Evolutionary conservation across 176 grass and related monocot genomes (phyloP), one percentile per base, ranked within the genome.

Genomic region (Eragrostis curvula): DNA sequence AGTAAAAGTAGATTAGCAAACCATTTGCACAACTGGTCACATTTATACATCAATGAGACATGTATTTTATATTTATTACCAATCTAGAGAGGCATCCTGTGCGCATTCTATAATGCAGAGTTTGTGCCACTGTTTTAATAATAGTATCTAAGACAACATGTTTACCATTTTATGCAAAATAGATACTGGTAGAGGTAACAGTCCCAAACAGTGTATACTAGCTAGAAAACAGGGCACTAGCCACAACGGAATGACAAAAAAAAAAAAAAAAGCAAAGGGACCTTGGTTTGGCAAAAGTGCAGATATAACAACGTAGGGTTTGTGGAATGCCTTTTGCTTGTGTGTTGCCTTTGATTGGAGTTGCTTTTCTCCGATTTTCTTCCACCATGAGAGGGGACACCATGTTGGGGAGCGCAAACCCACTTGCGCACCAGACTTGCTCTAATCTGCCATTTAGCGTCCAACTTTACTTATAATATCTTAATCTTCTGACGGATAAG

Each of bases 371-470:
- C 50, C 57, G n/a, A 79, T 65, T 68, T 68, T 84, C 51, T 73
- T 74, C 68, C 75, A 49, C 77, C 78, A 81, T 51, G 63, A 71
- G 60, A 79, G 55, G 77, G 55, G 20, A 89, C 87, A 63, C 20
- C 77, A 46, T 80, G 63, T 46, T 70, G 70, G 64, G 36, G 71
- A 81, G 82, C 77, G 77, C 83, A 65, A 81, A 32, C 64, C 84
- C 83, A 89, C 87, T 89, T 49, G 71, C 87, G 14, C 83, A 85
- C 83, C 56, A 50, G 66, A 48, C 63, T 44, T 64, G 58, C 44
- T 61, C 20, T 78, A 39, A 60, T 70, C 23, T 77, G 62, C 63
- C 47, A 47, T 46, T 83, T 56, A 66, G 45, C 2, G n/a, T 18
- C 70, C 30, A 62, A 36, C 32, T 41, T 41, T 62, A 1, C 73